Evolutionary conservation across 768 basidiomycete species (phyloP).

Genomic region (Leccinellum luteum): DNA sequence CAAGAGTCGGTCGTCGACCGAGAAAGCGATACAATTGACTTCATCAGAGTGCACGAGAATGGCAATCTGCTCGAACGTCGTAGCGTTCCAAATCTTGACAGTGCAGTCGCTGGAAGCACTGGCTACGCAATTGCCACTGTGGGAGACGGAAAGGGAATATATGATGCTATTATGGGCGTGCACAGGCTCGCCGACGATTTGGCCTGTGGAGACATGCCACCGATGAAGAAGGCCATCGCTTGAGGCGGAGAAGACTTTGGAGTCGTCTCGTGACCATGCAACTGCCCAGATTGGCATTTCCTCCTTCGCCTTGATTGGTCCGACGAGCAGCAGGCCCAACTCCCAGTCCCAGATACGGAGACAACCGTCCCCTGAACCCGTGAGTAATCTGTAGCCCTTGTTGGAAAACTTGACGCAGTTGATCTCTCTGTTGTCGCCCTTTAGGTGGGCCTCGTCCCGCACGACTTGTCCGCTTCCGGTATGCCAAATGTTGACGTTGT

Average conservation of each 20-base stretch:
- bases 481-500: constrained; percentile 31
- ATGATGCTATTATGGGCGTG: constrained; percentile 24
- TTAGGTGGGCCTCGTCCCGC: constrained; percentile 21
- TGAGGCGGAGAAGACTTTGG: constrained; percentile 26
- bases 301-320: constrained; percentile 21
- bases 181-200: constrained; percentile 21
- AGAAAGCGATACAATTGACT: constrained; percentile 31
- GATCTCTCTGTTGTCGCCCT: constrained; percentile 24
- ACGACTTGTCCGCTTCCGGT: constrained; percentile 25
- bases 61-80: constrained; percentile 25
- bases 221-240: constrained; percentile 22
- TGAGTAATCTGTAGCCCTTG: constrained; percentile 25
- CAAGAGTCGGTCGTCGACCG: constrained; percentile 28
- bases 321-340: constrained; percentile 25
- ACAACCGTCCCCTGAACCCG: constrained; percentile 28
- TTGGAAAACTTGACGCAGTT: constrained; percentile 29
- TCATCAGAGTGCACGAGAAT: constrained; percentile 22
- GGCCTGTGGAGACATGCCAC: constrained; percentile 24
- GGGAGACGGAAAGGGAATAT: constrained; percentile 27
- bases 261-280: constrained; percentile 31
- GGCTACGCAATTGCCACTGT: constrained; percentile 26
- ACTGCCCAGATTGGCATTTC: constrained; percentile 28
- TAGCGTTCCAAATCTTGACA: constrained; percentile 30
- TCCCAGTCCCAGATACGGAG: constrained; percentile 30
- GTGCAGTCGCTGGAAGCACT: constrained; percentile 31